Conservation (phyloP, 176 grass and related monocot species). For the Raddia guianensis region DNA sequence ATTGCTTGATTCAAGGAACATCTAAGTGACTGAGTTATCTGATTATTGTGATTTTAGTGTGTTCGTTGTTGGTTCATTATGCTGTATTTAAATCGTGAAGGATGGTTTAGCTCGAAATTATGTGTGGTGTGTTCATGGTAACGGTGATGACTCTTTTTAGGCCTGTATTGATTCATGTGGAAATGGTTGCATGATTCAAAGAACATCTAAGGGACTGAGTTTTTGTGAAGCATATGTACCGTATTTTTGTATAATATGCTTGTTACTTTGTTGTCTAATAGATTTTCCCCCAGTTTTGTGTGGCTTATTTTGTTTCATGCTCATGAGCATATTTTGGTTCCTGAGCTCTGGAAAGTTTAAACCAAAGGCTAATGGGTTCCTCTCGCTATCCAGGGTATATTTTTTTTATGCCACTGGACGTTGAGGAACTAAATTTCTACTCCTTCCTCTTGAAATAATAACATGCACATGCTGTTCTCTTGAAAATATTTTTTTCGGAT, state of each 20-base stretch:
- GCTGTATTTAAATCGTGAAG: neutral
- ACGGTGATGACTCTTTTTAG: conserved; percentile 59
- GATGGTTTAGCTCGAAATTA: neutral
- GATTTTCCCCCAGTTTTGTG: neutral
- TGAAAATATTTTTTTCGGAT: neutral
- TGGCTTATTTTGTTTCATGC: conserved; percentile 49
- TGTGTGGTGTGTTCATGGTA: neutral
- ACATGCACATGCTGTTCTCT: neutral
- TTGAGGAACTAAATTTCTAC: conserved; percentile 62
- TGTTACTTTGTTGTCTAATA: neutral
- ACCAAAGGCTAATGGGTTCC: conserved; percentile 49
- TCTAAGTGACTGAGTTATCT: conserved; percentile 57
- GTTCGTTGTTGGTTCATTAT: neutral
- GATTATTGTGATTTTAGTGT: neutral
- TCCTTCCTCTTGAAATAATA: neutral
- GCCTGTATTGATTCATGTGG: conserved; percentile 86
- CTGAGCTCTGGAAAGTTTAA: conserved; percentile 52
- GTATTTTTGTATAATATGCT: neutral
- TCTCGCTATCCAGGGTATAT: conserved; percentile 63
- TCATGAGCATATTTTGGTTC: conserved; percentile 27
- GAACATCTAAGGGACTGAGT: conserved; percentile 78
- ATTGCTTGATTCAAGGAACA: conserved; percentile 62
- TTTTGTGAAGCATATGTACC: neutral
- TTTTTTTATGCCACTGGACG: conserved; percentile 56
- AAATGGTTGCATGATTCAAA: conserved; percentile 55